Evolutionary conservation across 306 rosid genomes (phyloP).

Genomic region (Rosa multiflora): DNA sequence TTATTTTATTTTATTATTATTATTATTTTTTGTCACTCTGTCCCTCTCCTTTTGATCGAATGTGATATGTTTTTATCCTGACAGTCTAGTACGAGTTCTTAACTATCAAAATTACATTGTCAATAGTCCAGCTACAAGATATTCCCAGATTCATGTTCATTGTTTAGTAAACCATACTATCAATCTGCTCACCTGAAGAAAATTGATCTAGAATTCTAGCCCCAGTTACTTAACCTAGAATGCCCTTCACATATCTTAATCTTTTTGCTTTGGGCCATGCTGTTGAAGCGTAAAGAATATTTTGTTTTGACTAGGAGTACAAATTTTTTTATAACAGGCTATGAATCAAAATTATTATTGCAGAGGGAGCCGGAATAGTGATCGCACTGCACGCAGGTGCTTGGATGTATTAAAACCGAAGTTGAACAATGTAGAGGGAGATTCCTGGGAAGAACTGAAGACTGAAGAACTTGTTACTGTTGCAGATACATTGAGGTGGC

Average conservation of each 20-base stretch:
- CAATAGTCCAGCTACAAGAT: not conserved
- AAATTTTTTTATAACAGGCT: constrained; percentile 51
- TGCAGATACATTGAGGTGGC: constrained; percentile 78
- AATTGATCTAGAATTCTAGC: not conserved
- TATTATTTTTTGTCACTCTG: not conserved
- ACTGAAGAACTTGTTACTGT: constrained; percentile 62
- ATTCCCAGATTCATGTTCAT: not conserved
- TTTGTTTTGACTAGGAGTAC: constrained; percentile 50
- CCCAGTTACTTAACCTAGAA: not conserved
- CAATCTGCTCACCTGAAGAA: not conserved
- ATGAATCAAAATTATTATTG: constrained; percentile 64
- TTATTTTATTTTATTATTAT: too few relatives aligned
- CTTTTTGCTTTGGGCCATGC: not conserved
- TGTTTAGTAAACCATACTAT: not conserved
- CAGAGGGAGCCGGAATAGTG: constrained; percentile 93
- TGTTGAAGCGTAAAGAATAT: constrained; percentile 13
- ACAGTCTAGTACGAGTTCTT: not conserved
- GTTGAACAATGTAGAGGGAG: constrained; percentile 66
- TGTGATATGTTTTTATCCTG: not conserved
- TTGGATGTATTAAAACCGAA: constrained; percentile 75
- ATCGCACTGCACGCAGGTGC: constrained; percentile 69
- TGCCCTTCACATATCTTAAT: not conserved
- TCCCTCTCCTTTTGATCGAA: not conserved
- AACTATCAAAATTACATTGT: not conserved
- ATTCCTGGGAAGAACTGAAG: constrained; percentile 94